Base-by-base conservation (phyloP, 345 rosid species). In the Microthlaspi erraticum region DNA sequence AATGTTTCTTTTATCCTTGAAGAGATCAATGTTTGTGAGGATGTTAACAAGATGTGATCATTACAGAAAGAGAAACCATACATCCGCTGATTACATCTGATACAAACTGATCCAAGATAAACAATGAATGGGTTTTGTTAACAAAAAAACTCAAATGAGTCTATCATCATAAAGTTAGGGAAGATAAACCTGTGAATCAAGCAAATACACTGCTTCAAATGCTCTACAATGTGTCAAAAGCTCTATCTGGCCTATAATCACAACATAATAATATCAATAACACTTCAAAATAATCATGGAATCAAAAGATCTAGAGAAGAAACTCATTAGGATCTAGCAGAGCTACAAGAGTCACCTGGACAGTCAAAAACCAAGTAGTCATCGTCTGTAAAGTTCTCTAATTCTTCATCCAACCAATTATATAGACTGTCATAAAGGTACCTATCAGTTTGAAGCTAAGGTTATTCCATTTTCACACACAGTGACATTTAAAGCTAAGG, bases 1-100 rank as follows among this genome's bases (percentile, higher is more conserved):
- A 12, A 86, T 64, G 69, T 84, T 88, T 59, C 70, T 79, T 76
- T 81, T 87, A 76, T 82, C 84, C 38, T 77, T 74, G 66, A 91
- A 87, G 8, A 85, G 95, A 76, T 91, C 97, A 88, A 88, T 91
- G 75, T 88, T 91, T 13, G 96, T 78, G 74, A 87, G 88, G 72
- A 88, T 81, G 71, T 91, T 91, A 71, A 91, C 79, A 73, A 84
- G 93, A 3, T 93, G 97, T 66, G 55, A 90, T 54, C 92, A 90
- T 90, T 51, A 92, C 93, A 59, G 93, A 85, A 57, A 88, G 92
- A 51, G 93, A 90, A 42, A 89, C 85, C 93, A 88, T 85, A 76
- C 97, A 90, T 17, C 92, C 97, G 76, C 94, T 85, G 26, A 88
- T 82, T 49, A 85, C 90, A 76, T 90, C 92, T 0, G 89, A 82